These are phyloP conservation scores for Gymnopilus junonius DNA, from an alignment of 768 basidiomycete genomes.

Conservation along the genomic window DNA sequence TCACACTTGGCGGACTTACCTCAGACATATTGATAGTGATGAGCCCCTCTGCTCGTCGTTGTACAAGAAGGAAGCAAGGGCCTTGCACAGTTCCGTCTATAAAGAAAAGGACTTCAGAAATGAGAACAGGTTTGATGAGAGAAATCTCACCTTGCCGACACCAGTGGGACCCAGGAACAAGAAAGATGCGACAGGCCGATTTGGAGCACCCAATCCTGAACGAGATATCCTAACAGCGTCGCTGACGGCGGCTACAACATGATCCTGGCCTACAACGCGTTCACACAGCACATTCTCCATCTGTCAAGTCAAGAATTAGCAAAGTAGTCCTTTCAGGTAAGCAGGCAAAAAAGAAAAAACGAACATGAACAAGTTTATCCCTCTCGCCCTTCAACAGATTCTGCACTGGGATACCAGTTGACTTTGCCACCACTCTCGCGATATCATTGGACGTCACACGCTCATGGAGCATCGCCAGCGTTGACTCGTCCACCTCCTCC, in stretches of 20 bases:
- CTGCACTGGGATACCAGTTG: conserved; percentile 91
- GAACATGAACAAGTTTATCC: conserved; percentile 86
- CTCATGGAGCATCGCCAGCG: conserved; percentile 77
- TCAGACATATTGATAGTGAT: conserved; percentile 98
- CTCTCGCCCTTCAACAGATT: conserved; percentile 88
- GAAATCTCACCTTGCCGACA: conserved; percentile 68
- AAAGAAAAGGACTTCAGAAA: background rate
- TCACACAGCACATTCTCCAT: conserved; percentile 83
- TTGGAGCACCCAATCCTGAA: conserved; percentile 87
- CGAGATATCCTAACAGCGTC: conserved; percentile 94
- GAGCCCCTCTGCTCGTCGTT: conserved; percentile 82
- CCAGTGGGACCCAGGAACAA: conserved; percentile 90
- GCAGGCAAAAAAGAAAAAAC: conserved; percentile 35
- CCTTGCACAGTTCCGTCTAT: conserved; percentile 89
- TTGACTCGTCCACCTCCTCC: conserved; percentile 47
- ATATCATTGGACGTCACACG: conserved; percentile 91
- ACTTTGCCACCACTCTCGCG: conserved; percentile 83
- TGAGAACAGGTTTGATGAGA: background rate
- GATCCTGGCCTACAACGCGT: conserved; percentile 90
- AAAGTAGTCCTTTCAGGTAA: background rate
- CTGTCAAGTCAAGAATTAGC: conserved; percentile 36
- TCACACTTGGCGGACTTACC: conserved; percentile 23
- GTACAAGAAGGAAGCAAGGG: conserved; percentile 87
- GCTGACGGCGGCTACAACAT: conserved; percentile 83
- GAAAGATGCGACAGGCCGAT: conserved; percentile 91